Evolutionary conservation across 1,284 basidiomycete genomes (phyloP).

Genomic region (Heimioporus retisporus): DNA sequence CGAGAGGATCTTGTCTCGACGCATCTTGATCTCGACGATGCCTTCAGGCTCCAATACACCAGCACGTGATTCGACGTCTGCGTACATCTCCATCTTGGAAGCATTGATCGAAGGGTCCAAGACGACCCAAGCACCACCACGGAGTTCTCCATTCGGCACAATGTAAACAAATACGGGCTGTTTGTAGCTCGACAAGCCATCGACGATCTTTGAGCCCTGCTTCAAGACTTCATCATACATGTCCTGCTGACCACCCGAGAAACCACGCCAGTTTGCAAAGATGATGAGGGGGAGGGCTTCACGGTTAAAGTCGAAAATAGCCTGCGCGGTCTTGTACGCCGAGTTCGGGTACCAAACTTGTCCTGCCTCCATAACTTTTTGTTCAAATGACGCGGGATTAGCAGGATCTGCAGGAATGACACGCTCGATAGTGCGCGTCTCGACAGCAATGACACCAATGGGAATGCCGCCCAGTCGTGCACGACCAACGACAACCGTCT

Average conservation of each 20-base stretch:
- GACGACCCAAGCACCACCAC: conserved; percentile 99
- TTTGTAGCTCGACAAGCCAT: conserved; percentile 97
- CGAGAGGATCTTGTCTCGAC: conserved; percentile 89
- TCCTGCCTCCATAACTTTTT: conserved; percentile 98
- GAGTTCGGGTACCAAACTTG: conserved; percentile 99
- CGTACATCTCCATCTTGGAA: conserved; percentile 99
- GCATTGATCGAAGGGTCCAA: conserved; percentile 98
- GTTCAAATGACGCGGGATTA: conserved; percentile 97
- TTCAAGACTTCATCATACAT: conserved; percentile 98
- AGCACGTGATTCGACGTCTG: conserved; percentile 95
- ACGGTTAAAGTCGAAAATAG: conserved; percentile 98
- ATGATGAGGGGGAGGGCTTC: conserved; percentile 98
- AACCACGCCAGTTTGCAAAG: conserved; percentile 99
- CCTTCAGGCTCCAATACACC: conserved; percentile 99
- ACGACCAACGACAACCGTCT: conserved; percentile 98
- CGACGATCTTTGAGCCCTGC: conserved; percentile 98
- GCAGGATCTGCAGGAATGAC: conserved; percentile 99
- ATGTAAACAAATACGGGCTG: conserved; percentile 99
- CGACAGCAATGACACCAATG: conserved; percentile 98
- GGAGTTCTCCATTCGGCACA: conserved; percentile 98
- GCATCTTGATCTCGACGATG: conserved; percentile 95
- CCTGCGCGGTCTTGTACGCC: conserved; percentile 99
- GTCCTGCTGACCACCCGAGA: conserved; percentile 99
- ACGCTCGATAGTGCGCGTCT: conserved; percentile 98
- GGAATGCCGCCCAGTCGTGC: conserved; percentile 98